phyloP scores from a whole-genome alignment of 805 yeast species.

The Myxozyma geophila region DNA sequence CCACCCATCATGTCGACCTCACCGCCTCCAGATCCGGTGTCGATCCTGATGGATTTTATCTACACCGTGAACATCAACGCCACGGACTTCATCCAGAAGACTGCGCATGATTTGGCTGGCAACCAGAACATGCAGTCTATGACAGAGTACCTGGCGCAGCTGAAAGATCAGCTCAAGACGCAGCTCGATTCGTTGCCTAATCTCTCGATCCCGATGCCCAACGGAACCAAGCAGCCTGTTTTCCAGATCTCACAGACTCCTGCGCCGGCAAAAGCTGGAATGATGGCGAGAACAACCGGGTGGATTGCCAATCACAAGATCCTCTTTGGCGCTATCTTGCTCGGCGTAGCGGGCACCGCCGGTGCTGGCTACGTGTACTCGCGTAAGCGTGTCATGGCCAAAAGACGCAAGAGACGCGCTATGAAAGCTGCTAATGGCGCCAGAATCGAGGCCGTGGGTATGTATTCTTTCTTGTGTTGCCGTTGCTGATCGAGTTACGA shows the following conservation, averaged over 20 bases:
- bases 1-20: slow-evolving; percentile 15
- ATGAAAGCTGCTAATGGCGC: slow-evolving; percentile 66
- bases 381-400: slow-evolving; percentile 11
- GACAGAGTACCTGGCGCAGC: slow-evolving; percentile 25
- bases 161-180: slow-evolving; percentile 21
- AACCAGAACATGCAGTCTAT: slow-evolving; percentile 9
- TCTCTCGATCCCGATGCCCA: slow-evolving; percentile 11
- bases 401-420: slow-evolving; percentile 56
- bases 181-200: slow-evolving; percentile 20
- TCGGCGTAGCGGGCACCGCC: slow-evolving; percentile 30
- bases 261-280: slow-evolving; percentile 1
- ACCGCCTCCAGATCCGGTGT: slow-evolving; percentile 37
- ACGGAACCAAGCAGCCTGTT: slow-evolving; percentile 6
- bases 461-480: background rate
- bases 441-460: slow-evolving; percentile 67
- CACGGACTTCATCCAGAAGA: slow-evolving; percentile 27
- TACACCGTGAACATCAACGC: slow-evolving; percentile 21
- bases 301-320: slow-evolving; percentile 34
- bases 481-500: background rate
- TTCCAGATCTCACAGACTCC: slow-evolving; percentile 16
- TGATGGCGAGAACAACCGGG: background rate
- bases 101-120: slow-evolving; percentile 20
- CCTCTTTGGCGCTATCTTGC: slow-evolving; percentile 18
- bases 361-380: slow-evolving; percentile 18
- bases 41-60: slow-evolving; percentile 30